Base-by-base conservation (phyloP, 2,329 filamentous ascomycete genomes). In the Berkeleyomyces basicola region DNA sequence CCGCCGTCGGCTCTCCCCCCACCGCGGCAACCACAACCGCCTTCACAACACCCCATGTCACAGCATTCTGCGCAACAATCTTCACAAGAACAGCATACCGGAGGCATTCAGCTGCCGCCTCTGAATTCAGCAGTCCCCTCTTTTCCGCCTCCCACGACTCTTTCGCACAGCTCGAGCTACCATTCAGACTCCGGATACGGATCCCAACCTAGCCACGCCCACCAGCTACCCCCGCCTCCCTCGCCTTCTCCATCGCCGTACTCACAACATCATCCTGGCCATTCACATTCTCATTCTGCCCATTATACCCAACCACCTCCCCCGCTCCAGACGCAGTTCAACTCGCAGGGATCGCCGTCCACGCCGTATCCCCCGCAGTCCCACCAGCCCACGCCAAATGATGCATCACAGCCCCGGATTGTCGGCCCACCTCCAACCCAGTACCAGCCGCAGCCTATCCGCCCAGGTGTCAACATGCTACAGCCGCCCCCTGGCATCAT, bases 41-140 rank as follows among this genome's bases (percentile, higher is more conserved):
- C 60, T 23, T 40, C 49, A 7, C 63, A 66, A 57, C 65, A 67
- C 44, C 58, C 59, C 7, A 46, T 63, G n/a, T 61, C 55, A 16
- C 60, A 55, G 23, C 64, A 58, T 1, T 61, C 62, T 7, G 61
- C 44, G 4, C 55, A 31, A n/a, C 51, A 47, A 16, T 33, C 51
- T 11, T 9, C 61, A 3, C 40, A 23, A 31, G 58, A 59, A 39
- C 51, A 16, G 9, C 49, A 57, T 10, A 5, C 40, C 33, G n/a
- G 49, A 3, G 53, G 53, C 16, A 58, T 62, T 40, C 61, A 62
- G 49, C 40, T 62, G 4, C 57, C 61, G 7, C 46, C 57, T 5
- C 39, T 63, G 44, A 33, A 42, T 14, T 9, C 33, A 51, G 37
- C 43, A 6, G 46, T 51, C 7, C 46, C 46, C 42, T n/a, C 47